phyloP scores from a whole-genome alignment of 306 rosid genomes.

The Canavalia gladiata region DNA sequence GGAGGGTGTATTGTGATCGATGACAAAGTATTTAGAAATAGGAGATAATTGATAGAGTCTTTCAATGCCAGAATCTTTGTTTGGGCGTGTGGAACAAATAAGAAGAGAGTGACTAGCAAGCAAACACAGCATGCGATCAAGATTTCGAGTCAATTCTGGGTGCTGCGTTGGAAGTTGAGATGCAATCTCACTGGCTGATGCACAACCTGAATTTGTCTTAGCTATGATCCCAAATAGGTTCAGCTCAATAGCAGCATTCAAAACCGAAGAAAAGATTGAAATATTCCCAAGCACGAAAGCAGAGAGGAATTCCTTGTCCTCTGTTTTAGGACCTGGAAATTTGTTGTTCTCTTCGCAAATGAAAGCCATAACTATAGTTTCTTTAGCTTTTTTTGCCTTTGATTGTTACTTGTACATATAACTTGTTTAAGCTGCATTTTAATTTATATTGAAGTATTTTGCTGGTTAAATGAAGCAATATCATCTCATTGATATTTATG shows the following conservation, averaged over 20 bases:
- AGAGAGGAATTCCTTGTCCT: no score
- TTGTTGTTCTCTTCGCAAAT: no score
- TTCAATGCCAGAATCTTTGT: slow-evolving; percentile 18
- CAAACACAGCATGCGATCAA: slow-evolving; percentile 41
- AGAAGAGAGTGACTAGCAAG: slow-evolving; percentile 45
- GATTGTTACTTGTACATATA: no score
- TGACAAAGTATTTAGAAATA: slow-evolving; percentile 26
- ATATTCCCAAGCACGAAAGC: no score
- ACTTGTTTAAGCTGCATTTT: no score
- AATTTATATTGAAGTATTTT: no score
- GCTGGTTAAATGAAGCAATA: no score
- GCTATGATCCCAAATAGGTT: slow-evolving; percentile 42
- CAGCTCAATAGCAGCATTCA: slow-evolving; percentile 35
- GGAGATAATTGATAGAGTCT: slow-evolving; percentile 30
- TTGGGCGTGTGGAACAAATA: slow-evolving; percentile 14
- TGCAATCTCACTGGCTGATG: slow-evolving; percentile 41
- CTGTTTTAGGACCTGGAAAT: no score
- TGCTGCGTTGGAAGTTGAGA: not conserved
- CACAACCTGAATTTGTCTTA: not conserved
- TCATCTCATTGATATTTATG: no score
- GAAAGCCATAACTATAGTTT: no score
- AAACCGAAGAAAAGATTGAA: not conserved
- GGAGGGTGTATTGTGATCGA: not conserved
- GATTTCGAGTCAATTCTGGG: slow-evolving; percentile 19
- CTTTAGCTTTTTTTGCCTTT: no score